These are phyloP conservation scores for Dissophora globulifera DNA, from an alignment of 192 early-diverging fungal species.

Conservation along the genomic window DNA sequence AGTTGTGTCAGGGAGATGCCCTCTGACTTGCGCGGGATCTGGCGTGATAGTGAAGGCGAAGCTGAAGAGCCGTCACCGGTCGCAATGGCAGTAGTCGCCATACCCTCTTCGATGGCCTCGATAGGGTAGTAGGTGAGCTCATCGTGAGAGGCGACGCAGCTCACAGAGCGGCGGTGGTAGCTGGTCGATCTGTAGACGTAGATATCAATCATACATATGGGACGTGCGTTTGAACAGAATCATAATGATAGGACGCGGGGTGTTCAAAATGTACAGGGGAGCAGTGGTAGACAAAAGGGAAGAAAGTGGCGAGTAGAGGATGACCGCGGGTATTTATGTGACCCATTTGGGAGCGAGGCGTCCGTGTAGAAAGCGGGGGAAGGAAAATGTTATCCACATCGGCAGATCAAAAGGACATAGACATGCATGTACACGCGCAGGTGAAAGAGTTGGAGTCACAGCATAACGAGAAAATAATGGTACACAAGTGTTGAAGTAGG, in stretches of 20 bases:
- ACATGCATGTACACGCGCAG: too few species aligned
- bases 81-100: conserved; percentile 16
- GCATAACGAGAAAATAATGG: not conserved
- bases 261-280: not conserved
- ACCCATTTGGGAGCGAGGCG: too few species aligned
- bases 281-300: not conserved
- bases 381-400: not conserved
- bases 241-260: not conserved
- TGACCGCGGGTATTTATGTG: too few species aligned
- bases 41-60: conserved; percentile 19
- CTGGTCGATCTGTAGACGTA: conserved; percentile 23
- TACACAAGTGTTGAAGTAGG: too few species aligned
- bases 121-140: conserved; percentile 30
- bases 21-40: conserved; percentile 16
- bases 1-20: conserved; percentile 24
- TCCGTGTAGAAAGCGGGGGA: too few species aligned
- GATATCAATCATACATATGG: conserved; percentile 23
- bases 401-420: not conserved
- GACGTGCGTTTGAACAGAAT: not conserved
- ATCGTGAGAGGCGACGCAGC: conserved; percentile 44
- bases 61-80: conserved; percentile 26
- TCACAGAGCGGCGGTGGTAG: conserved; percentile 46
- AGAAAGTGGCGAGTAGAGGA: not conserved
- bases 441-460: not conserved
- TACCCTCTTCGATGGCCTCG: conserved; percentile 23